phyloP scores from a whole-genome alignment of 164 flowering plant species.

The Pachysandra terminalis region DNA sequence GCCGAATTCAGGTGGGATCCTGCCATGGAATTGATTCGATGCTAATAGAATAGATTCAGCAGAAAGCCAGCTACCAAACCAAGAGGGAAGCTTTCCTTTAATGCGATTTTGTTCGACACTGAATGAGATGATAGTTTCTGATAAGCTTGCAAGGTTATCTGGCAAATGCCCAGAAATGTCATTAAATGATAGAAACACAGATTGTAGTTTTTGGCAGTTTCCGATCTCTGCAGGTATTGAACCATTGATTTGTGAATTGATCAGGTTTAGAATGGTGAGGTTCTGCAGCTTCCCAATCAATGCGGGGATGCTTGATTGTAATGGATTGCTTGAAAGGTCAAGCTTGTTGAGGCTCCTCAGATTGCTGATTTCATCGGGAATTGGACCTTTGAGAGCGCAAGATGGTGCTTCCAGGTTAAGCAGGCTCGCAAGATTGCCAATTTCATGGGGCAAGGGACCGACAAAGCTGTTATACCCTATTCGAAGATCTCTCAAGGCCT shows the following conservation, averaged over 20 bases:
- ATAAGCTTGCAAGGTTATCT: slow-evolving; percentile 3
- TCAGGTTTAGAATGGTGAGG: slow-evolving; percentile 8
- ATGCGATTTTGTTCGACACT: slow-evolving; percentile 4
- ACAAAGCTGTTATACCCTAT: slow-evolving; percentile 5
- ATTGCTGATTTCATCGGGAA: slow-evolving; percentile 12
- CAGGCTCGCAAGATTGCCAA: slow-evolving; percentile 9
- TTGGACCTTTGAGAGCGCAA: slow-evolving; percentile 8
- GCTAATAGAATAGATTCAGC: slow-evolving; percentile 14
- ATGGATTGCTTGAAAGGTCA: slow-evolving; percentile 11
- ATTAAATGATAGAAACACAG: slow-evolving; percentile 6
- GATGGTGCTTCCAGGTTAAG: slow-evolving; percentile 5
- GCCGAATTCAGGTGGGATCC: slow-evolving; percentile 7
- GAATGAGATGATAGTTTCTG: slow-evolving; percentile 13
- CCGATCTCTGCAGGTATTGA: slow-evolving; percentile 10
- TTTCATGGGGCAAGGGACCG: slow-evolving; percentile 11
- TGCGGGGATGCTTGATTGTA: slow-evolving; percentile 10
- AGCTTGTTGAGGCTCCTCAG: slow-evolving; percentile 1
- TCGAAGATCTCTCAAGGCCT: slow-evolving; percentile 5
- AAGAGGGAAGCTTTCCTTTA: slow-evolving; percentile 11
- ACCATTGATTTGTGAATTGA: slow-evolving; percentile 13
- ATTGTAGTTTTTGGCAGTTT: slow-evolving; percentile 6
- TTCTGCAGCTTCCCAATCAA: slow-evolving; percentile 13
- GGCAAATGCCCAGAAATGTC: slow-evolving; percentile 10
- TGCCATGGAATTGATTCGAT: slow-evolving; percentile 13
- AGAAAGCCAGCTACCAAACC: slow-evolving; percentile 13